Base-by-base conservation (phyloP, 2,329 filamentous ascomycete species). In the Microsporum canis region DNA sequence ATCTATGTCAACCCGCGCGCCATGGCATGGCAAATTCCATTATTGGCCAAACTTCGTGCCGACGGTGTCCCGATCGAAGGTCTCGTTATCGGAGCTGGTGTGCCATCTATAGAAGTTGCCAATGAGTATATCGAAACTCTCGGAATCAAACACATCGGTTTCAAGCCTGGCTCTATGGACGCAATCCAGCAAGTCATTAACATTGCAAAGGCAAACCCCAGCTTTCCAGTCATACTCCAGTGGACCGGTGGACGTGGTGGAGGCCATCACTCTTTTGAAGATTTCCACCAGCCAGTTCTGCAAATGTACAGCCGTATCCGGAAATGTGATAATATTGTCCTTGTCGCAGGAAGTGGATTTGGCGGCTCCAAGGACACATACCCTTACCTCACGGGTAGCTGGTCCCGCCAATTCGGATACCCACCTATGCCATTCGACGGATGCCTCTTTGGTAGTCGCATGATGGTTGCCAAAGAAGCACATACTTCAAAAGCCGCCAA, bases 201-300 rank as follows among this genome's bases (percentile, higher is more conserved):
- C 75, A 91, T 96, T 69, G 91, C 91, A 65, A 94, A 89, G 76
- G 89, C 89, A n/a, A 94, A 96, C 73, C 91, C 91, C 1, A 86
- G 84, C 33, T 96, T 96, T 80, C 91, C 91, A n/a, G 84, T 96
- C 59, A 85, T 96, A 59, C 79, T 96, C 64, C 91, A 96, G 76
- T 96, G 91, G 91, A 96, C 91, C 63, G 91, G 91, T 71, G 91
- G 91, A 45, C 88, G 91, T 75, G 91, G 91, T 66, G 91, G 91
- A 78, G 91, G 91, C 61, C 91, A 96, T 74, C 91, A 96, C 78
- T 96, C 91, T 0, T 95, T 87, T 65, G 91, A 96, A 73, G 91
- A 96, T 73, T 96, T 96, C 81, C 91, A 96, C 74, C 86, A 91
- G 70, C 91, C 91, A 3, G 87, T 96, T 51, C 79, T 96, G 5